Percentiles rank a stretch among this genome's conserved stretches.
Evolutionary conservation across 176 grass and related monocot species (phyloP).

Genomic region (Olyra latifolia): DNA sequence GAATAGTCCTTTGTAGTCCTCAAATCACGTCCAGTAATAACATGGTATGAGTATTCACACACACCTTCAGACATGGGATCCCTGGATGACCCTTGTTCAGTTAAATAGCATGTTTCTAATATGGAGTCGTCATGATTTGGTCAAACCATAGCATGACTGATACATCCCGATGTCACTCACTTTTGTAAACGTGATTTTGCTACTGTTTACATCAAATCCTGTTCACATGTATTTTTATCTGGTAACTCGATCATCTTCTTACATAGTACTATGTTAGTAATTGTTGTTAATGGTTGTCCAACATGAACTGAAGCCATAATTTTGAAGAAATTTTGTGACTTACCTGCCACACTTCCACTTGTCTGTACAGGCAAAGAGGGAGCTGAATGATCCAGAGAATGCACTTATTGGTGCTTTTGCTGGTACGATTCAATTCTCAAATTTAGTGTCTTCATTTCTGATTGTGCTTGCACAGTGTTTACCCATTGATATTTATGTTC

Average conservation of each 20-base stretch:
- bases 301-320: background rate
- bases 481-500: background rate
- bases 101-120: background rate
- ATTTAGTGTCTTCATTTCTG: background rate
- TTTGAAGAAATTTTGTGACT: background rate
- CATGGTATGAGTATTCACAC: background rate
- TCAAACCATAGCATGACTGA: background rate
- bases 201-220: background rate
- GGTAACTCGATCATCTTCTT: background rate
- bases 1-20: background rate
- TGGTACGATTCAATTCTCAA: conserved; percentile 42
- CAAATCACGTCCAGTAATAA: background rate
- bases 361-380: conserved; percentile 65
- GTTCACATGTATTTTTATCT: background rate
- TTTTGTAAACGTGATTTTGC: background rate
- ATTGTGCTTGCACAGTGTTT: background rate
- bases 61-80: background rate
- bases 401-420: conserved; percentile 95
- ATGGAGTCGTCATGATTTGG: background rate
- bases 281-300: background rate
- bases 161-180: background rate
- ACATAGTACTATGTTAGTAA: background rate
- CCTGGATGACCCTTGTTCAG: background rate
- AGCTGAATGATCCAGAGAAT: conserved; percentile 94
- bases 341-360: background rate